Percentiles rank a stretch among this genome's conserved stretches.
phyloP scores from a whole-genome alignment of 1,284 basidiomycete species.

The Xerocomus minutiporus region DNA sequence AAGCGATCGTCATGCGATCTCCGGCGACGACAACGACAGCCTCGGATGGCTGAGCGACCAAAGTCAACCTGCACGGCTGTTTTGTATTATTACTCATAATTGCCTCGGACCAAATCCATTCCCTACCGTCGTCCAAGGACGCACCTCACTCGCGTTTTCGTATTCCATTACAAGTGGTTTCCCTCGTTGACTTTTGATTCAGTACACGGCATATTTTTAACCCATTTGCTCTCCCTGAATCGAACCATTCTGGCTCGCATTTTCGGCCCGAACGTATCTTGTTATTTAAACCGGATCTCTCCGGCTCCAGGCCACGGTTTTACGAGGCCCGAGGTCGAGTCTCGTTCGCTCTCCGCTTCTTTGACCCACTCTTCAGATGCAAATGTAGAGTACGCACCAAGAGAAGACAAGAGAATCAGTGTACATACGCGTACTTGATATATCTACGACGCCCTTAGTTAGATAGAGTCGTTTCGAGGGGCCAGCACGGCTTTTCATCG shows the following conservation, averaged over 20 bases:
- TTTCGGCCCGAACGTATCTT: conserved; percentile 10
- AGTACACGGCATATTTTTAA: conserved; percentile 14
- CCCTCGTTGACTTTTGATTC: conserved; percentile 12
- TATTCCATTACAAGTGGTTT: conserved; percentile 21
- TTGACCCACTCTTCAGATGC: conserved; percentile 1
- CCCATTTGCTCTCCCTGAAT: conserved; percentile 23
- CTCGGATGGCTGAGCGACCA: conserved; percentile 17
- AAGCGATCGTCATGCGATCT: conserved; percentile 27
- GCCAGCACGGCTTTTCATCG: background rate
- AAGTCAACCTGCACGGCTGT: conserved; percentile 8
- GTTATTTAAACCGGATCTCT: conserved; percentile 29
- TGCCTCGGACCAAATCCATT: conserved; percentile 21
- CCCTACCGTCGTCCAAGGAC: conserved; percentile 21
- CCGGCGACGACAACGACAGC: conserved; percentile 19
- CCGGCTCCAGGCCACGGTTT: conserved; percentile 9
- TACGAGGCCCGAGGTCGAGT: conserved; percentile 5
- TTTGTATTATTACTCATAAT: conserved; percentile 37
- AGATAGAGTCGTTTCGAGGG: conserved; percentile 12
- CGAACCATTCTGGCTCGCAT: conserved; percentile 9
- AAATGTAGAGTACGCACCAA: conserved; percentile 1
- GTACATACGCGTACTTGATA: conserved; percentile 25
- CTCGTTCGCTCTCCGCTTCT: background rate
- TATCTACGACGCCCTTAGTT: conserved; percentile 22
- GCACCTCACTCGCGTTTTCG: conserved; percentile 17
- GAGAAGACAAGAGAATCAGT: conserved; percentile 1